These are phyloP conservation scores for Pichia sp. DNA, from an alignment of 1,139 yeast species.

Conservation along the genomic window DNA sequence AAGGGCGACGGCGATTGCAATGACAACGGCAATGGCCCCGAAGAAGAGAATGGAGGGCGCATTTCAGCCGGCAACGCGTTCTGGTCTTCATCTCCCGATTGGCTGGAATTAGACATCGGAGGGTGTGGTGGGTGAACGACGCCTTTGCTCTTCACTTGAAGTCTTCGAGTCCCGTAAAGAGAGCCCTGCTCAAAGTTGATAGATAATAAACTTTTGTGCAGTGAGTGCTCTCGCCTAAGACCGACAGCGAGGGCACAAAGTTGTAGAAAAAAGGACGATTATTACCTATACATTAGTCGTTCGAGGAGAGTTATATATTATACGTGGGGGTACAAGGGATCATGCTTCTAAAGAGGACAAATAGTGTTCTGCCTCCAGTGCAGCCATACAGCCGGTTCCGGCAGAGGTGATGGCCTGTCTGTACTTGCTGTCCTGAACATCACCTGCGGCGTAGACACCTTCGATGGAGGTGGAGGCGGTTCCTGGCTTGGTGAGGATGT, in stretches of 20 bases:
- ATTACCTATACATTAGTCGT: neutral
- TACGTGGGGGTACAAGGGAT: neutral
- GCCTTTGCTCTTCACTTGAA: neutral
- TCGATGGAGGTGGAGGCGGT: conserved; percentile 78
- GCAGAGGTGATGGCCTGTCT: conserved; percentile 99
- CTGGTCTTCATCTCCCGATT: neutral
- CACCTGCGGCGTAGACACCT: conserved; percentile 98
- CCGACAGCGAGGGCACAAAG: no score
- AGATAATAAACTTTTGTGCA: neutral
- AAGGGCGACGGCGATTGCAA: neutral
- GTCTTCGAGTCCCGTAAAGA: no score
- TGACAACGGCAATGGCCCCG: neutral
- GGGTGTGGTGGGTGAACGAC: neutral
- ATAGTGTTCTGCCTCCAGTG: conserved; percentile 86
- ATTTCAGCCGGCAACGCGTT: neutral
- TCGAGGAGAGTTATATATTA: neutral
- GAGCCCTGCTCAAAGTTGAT: neutral
- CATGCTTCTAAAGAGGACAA: conserved; percentile 58
- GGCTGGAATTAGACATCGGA: neutral
- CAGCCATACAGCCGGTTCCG: conserved; percentile 99
- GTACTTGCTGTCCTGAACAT: conserved; percentile 92
- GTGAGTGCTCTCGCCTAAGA: no score
- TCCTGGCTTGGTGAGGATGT: conserved; percentile 85
- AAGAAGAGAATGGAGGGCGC: neutral
- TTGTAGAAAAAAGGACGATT: no score